Conservation (phyloP, 2,329 filamentous ascomycete species). For the Cordyceps cateniannulata region DNA sequence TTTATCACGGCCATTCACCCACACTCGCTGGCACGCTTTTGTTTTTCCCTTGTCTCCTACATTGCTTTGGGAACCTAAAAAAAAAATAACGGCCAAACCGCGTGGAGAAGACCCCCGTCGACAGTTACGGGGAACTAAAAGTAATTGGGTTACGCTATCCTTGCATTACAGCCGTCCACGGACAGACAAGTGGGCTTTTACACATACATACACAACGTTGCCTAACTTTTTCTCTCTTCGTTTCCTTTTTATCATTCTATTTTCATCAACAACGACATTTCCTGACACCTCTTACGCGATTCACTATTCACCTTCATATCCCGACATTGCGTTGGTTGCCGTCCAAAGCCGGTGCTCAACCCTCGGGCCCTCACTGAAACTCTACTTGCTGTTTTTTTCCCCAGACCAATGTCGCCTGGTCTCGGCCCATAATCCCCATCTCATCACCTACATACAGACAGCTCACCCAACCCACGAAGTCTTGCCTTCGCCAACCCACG, state of each 20-base stretch:
- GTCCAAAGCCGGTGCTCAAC: neutral
- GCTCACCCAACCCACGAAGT: slow-evolving; percentile 8
- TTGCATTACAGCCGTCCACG: neutral
- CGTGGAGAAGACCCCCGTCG: neutral
- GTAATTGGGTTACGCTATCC: neutral
- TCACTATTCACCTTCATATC: neutral
- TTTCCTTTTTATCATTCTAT: neutral
- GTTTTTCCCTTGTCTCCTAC: neutral
- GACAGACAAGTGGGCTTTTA: slow-evolving; percentile 3
- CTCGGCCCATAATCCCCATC: slow-evolving; percentile 5
- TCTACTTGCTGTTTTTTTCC: neutral
- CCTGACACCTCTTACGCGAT: neutral
- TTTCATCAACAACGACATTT: neutral
- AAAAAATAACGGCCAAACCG: neutral
- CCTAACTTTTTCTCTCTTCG: neutral
- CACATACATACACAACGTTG: slow-evolving; percentile 3
- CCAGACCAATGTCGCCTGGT: slow-evolving; percentile 3
- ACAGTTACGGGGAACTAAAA: neutral
- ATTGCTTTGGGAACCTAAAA: neutral
- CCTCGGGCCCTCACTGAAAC: neutral
- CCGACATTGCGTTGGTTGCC: neutral
- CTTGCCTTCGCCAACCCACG: neutral
- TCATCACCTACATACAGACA: slow-evolving; percentile 4
- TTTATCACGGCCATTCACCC: neutral
- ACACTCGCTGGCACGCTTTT: neutral